phyloP scores from a whole-genome alignment of 2,329 filamentous ascomycete species.

The Diaporthe amygdali region DNA sequence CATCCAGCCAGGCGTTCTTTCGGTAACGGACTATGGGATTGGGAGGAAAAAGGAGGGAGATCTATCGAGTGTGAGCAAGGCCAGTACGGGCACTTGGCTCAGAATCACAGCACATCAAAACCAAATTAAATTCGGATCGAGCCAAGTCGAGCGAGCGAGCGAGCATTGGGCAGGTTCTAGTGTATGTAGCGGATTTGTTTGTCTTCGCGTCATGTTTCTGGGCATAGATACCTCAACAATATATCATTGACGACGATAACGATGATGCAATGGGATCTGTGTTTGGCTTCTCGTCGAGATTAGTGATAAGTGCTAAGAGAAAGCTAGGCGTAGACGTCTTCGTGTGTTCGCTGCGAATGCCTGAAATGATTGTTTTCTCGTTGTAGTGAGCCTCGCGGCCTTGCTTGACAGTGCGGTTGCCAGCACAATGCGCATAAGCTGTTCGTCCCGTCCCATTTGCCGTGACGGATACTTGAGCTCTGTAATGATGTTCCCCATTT shows the following conservation, averaged over 20 bases:
- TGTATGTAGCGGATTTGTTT: not conserved
- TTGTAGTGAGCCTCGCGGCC: too few relatives aligned
- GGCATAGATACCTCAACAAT: not conserved
- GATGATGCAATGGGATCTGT: not conserved
- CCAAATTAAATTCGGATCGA: not conserved
- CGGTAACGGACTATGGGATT: not conserved
- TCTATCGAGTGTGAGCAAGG: not conserved
- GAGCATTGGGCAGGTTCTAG: constrained; percentile 2
- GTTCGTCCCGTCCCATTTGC: too few relatives aligned
- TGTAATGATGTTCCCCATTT: too few relatives aligned
- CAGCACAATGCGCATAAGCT: too few relatives aligned
- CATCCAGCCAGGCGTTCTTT: constrained; percentile 26
- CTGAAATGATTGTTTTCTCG: too few relatives aligned
- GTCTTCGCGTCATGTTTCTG: not conserved
- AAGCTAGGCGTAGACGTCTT: not conserved
- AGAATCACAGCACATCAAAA: not conserved
- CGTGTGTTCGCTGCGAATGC: not conserved
- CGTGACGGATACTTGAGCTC: too few relatives aligned
- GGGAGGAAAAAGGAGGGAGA: not conserved
- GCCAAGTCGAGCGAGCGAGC: constrained; percentile 7
- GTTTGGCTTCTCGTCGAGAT: not conserved
- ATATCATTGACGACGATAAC: not conserved
- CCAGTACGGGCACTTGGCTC: not conserved
- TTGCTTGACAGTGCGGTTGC: too few relatives aligned
- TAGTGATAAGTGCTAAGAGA: not conserved